Evolutionary conservation across 2,329 filamentous ascomycete genomes (phyloP).

Genomic region (Diaporthe sp.): DNA sequence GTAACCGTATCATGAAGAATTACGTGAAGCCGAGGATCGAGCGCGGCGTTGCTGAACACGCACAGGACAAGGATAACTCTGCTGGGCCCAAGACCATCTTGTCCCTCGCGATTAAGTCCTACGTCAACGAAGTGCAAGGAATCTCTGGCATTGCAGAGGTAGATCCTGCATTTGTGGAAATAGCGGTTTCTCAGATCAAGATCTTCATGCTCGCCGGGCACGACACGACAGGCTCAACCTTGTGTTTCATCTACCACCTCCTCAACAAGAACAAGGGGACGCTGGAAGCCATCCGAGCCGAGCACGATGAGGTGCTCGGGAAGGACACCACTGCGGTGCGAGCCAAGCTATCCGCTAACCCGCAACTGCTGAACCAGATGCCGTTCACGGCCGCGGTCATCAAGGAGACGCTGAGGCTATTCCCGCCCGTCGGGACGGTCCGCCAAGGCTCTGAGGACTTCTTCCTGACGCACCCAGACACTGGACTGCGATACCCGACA

Average conservation of each 20-base stretch:
- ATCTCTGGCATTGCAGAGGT: slow-evolving; percentile 8
- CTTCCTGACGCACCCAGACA: slow-evolving; percentile 51
- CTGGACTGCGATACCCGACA: slow-evolving; percentile 54
- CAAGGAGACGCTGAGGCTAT: slow-evolving; percentile 67
- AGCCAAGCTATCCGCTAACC: slow-evolving; percentile 54
- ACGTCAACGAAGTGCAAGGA: slow-evolving; percentile 41
- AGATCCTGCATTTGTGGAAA: slow-evolving; percentile 32
- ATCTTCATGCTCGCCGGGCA: slow-evolving; percentile 46
- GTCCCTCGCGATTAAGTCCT: slow-evolving; percentile 47
- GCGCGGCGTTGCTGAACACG: slow-evolving; percentile 45
- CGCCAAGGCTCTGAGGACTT: slow-evolving; percentile 50
- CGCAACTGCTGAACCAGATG: slow-evolving; percentile 62
- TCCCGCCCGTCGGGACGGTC: slow-evolving; percentile 60
- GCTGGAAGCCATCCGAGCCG: slow-evolving; percentile 46
- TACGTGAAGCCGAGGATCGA: slow-evolving; percentile 47
- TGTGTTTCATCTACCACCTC: slow-evolving; percentile 38
- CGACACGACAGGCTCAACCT: slow-evolving; percentile 39
- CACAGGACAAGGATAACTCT: slow-evolving; percentile 38
- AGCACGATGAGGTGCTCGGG: slow-evolving; percentile 49
- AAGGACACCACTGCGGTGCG: slow-evolving; percentile 48
- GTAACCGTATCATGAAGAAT: slow-evolving; percentile 47
- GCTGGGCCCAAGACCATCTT: slow-evolving; percentile 47
- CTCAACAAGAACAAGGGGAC: slow-evolving; percentile 45
- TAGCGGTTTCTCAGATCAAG: slow-evolving; percentile 44
- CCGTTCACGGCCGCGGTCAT: slow-evolving; percentile 67